Evolutionary conservation across 495 filamentous ascomycete genomes (phyloP).

Genomic region (Penicillium atrosanguineum): DNA sequence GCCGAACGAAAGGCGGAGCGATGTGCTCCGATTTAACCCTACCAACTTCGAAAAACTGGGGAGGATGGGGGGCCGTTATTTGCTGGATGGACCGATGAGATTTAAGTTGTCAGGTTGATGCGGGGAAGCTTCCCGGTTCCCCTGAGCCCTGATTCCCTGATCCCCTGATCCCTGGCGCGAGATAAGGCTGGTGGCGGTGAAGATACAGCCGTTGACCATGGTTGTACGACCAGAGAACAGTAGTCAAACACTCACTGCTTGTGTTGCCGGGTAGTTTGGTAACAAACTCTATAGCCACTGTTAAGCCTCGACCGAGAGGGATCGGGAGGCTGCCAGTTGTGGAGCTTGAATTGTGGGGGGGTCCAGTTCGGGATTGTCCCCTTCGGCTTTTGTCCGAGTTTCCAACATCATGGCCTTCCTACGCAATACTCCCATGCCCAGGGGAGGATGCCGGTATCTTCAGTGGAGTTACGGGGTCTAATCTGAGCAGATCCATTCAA

Average conservation of each 20-base stretch:
- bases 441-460: background rate
- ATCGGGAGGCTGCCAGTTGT: background rate
- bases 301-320: background rate
- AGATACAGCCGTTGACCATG: no score
- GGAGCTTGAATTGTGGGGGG: no score
- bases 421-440: background rate
- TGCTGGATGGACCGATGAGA: slow-evolving; percentile 12
- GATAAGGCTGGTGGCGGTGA: background rate
- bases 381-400: no score
- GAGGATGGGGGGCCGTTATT: slow-evolving; percentile 4
- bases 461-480: background rate
- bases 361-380: no score
- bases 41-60: slow-evolving; percentile 4
- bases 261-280: background rate
- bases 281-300: background rate
- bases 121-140: slow-evolving; percentile 14
- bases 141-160: background rate
- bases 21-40: slow-evolving; percentile 17
- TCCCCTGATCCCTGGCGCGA: background rate
- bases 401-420: background rate
- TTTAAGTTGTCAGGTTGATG: slow-evolving; percentile 11
- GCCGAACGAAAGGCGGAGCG: slow-evolving; percentile 9
- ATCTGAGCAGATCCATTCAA: background rate
- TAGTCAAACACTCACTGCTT: background rate
- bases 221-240: background rate